Percentiles rank a stretch among this genome's conserved stretches.
Conservation (phyloP, 208 protist genomes). For the Trypanosoma lewisi region DNA sequence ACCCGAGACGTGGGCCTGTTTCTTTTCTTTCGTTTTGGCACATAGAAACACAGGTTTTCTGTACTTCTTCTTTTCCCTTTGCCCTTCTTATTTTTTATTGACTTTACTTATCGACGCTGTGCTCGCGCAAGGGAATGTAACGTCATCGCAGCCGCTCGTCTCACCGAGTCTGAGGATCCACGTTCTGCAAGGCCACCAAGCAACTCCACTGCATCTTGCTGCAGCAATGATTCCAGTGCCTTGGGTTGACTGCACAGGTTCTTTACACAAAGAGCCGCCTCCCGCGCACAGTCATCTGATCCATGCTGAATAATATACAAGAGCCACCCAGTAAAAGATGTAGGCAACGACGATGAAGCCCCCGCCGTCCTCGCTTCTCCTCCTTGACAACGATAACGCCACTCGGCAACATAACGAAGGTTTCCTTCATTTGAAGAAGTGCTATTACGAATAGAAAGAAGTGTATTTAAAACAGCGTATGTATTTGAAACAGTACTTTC, state of each 20-base stretch:
- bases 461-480: constrained; percentile 73
- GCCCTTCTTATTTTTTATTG: background rate
- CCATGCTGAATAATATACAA: constrained; percentile 72
- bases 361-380: too few species aligned
- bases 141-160: constrained; percentile 59
- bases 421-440: constrained; percentile 73
- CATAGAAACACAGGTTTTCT: background rate
- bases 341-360: background rate
- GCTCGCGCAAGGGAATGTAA: constrained; percentile 53
- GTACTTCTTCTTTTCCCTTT: background rate
- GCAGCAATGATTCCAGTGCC: constrained; percentile 40
- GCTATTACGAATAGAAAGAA: constrained; percentile 82
- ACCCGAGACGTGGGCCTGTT: too few species aligned
- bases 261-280: constrained; percentile 83
- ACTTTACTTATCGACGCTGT: constrained; percentile 14
- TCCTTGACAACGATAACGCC: background rate
- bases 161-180: constrained; percentile 57
- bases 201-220: constrained; percentile 42
- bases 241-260: constrained; percentile 67
- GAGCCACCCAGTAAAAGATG: constrained; percentile 56
- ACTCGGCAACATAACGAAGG: constrained; percentile 45
- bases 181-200: constrained; percentile 62
- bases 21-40: background rate
- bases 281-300: constrained; percentile 84
- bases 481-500: constrained; percentile 42